Percentiles rank a stretch among this genome's conserved stretches.
phyloP scores from a whole-genome alignment of 495 filamentous ascomycete species.

The Margaritispora aquatica region DNA sequence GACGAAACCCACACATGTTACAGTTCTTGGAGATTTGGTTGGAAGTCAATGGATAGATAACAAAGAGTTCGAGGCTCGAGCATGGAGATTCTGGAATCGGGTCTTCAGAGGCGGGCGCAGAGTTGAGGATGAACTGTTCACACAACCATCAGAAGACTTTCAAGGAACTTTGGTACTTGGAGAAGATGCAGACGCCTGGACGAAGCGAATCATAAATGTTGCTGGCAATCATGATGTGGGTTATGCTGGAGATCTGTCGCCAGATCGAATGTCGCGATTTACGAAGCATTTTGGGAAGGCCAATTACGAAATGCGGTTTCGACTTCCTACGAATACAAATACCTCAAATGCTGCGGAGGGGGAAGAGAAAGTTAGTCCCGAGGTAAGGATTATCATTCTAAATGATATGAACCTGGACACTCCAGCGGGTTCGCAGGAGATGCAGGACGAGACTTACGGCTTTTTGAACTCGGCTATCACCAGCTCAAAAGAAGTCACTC shows the following conservation, averaged over 20 bases:
- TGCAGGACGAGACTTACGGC: slow-evolving; percentile 66
- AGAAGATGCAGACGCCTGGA: slow-evolving; percentile 53
- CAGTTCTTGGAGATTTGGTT: slow-evolving; percentile 83
- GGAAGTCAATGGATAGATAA: slow-evolving; percentile 96
- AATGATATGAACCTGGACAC: slow-evolving; percentile 91
- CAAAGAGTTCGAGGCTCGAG: slow-evolving; percentile 70
- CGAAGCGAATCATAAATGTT: slow-evolving; percentile 72
- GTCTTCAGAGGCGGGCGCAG: slow-evolving; percentile 66
- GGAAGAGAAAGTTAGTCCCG: slow-evolving; percentile 38
- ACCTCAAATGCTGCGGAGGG: slow-evolving; percentile 5
- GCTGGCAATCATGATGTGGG: slow-evolving; percentile 95
- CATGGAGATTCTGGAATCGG: slow-evolving; percentile 70
- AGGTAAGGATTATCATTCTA: slow-evolving; percentile 75
- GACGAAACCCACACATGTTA: slow-evolving; percentile 77
- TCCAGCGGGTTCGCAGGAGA: slow-evolving; percentile 55
- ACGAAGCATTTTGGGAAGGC: slow-evolving; percentile 74
- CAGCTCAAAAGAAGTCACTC: slow-evolving; percentile 60
- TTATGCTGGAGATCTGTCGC: slow-evolving; percentile 83
- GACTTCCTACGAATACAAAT: slow-evolving; percentile 37
- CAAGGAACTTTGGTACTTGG: slow-evolving; percentile 48
- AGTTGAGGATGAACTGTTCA: slow-evolving; percentile 56
- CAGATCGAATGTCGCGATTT: slow-evolving; percentile 66
- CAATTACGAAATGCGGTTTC: slow-evolving; percentile 82
- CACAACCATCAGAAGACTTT: slow-evolving; percentile 35
- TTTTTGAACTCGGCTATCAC: slow-evolving; percentile 71